Base-by-base conservation (phyloP, 495 filamentous ascomycete genomes). In the Tuber melanosporum region DNA sequence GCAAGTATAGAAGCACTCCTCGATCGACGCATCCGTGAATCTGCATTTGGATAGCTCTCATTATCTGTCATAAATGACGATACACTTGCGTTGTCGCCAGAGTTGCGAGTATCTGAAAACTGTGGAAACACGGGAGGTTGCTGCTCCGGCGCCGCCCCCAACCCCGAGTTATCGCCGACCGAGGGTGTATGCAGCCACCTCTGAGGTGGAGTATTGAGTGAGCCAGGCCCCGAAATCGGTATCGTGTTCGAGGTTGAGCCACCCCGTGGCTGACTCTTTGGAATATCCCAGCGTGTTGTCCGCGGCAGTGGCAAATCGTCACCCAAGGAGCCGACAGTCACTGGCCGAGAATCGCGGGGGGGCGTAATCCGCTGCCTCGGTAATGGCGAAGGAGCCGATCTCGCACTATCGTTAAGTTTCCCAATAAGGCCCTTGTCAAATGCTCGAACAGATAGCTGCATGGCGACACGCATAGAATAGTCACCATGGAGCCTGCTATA, bases 1-100 rank as follows among this genome's bases (percentile, higher is more conserved):
- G 74, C 75, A 41, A 82, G 49, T n/a, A 82, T 36, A n/a, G 81
- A 82, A 22, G 80, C 77, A 39, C 80, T 79, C 76, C 73, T 75
- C 36, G 80, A 82, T 36, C 80, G 74, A 49, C 77, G 77, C 77
- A 82, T 79, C 32, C 77, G 77, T 42, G 70, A 43, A 32, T 82
- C 81, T 26, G 73, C 78, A 71, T 70, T 74, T 7, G 80, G 77
- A 49, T 81, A 72, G 10, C 71, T 44, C n/a, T 80, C 80, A 39
- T 77, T 76, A 75, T 83, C 78, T 2, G 81, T 81, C 45, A 81
- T 49, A 76, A 76, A 79, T 15, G 81, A 83, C 52, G 81, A 83
- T 71, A 83, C 74, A 71, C 81, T 83, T 72, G 80, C 74, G 3
- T 32, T 77, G 70, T 83, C 80, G 12, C 77, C 81, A 45, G 82